A percentile compares a stretch with the other conserved stretches of the same genome.
phyloP scores from a whole-genome alignment of 352 stramenopile species.

The Phytophthora podocarpi region DNA sequence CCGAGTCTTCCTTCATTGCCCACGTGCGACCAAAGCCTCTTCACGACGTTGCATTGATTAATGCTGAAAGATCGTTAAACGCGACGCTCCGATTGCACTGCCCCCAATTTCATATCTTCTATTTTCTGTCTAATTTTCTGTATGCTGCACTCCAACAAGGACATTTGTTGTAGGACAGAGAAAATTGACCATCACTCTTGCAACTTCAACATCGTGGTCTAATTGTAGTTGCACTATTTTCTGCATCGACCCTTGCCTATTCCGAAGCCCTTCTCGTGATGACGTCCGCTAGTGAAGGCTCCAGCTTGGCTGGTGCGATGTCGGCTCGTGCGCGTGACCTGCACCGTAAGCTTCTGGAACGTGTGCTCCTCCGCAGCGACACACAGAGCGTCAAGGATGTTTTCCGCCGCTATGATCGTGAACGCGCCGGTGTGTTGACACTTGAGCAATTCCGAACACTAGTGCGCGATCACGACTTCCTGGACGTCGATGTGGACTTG shows the following conservation, averaged over 20 bases:
- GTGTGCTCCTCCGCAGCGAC: slow-evolving; percentile 54
- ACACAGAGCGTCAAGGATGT: slow-evolving; percentile 68
- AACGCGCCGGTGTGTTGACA: slow-evolving; percentile 50
- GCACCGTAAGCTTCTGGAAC: slow-evolving; percentile 66
- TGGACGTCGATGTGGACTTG: slow-evolving; percentile 51
- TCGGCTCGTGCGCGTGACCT: slow-evolving; percentile 37
- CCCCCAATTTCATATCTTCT: no score
- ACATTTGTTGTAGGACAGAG: slow-evolving; percentile 2
- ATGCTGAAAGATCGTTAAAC: slow-evolving; percentile 6
- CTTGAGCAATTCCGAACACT: slow-evolving; percentile 53
- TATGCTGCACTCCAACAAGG: slow-evolving; percentile 3
- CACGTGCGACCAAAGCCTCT: background rate
- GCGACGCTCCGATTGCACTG: slow-evolving; percentile 9
- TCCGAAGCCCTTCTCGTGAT: slow-evolving; percentile 1
- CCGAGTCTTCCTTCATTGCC: slow-evolving; percentile 11
- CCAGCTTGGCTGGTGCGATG: background rate
- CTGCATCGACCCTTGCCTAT: background rate
- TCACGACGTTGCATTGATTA: slow-evolving; percentile 1
- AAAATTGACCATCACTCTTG: slow-evolving; percentile 15
- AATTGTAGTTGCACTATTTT: slow-evolving; percentile 29
- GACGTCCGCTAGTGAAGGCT: slow-evolving; percentile 16
- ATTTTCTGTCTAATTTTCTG: background rate
- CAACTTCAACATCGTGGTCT: slow-evolving; percentile 28
- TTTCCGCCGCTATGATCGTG: slow-evolving; percentile 66
- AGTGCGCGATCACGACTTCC: slow-evolving; percentile 59